phyloP scores from a whole-genome alignment of 2,329 filamentous ascomycete species.

The Paracorniculantispora psalliotae region DNA sequence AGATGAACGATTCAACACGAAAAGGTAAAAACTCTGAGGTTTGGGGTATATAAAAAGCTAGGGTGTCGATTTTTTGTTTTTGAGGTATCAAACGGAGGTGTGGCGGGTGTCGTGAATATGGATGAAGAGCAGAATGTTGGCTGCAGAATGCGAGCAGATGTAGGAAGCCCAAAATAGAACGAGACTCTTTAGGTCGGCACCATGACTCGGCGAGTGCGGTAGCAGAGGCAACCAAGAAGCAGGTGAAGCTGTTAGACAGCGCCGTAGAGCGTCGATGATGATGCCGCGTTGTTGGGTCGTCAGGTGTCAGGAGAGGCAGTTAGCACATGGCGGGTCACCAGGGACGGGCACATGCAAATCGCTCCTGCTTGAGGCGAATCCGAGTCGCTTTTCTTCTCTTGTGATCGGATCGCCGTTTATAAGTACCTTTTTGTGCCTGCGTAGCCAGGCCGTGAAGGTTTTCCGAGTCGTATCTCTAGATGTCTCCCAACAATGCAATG shows the following conservation, averaged over 20 bases:
- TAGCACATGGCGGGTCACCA: constrained; percentile 12
- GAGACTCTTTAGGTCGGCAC: constrained; percentile 23
- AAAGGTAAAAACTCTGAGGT: neutral
- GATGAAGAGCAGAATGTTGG: constrained; percentile 16
- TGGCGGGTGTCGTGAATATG: neutral
- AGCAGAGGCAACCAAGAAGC: neutral
- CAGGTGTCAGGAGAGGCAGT: constrained; percentile 2
- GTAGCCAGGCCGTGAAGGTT: neutral
- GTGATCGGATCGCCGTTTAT: neutral
- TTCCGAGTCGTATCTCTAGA: neutral
- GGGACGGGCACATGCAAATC: constrained; percentile 7
- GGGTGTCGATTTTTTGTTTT: neutral
- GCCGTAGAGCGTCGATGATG: neutral
- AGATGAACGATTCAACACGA: neutral
- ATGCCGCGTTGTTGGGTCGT: neutral
- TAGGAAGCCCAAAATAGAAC: constrained; percentile 22
- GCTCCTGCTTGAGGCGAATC: neutral
- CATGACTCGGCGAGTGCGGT: constrained; percentile 23
- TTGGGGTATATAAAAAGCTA: constrained; percentile 3
- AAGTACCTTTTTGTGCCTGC: neutral
- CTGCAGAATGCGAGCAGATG: neutral
- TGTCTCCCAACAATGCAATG: neutral
- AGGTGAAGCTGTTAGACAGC: neutral
- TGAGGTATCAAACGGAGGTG: neutral
- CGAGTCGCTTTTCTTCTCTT: neutral